phyloP scores from a whole-genome alignment of 257 asterid genomes.

The Petrea volubilis region DNA sequence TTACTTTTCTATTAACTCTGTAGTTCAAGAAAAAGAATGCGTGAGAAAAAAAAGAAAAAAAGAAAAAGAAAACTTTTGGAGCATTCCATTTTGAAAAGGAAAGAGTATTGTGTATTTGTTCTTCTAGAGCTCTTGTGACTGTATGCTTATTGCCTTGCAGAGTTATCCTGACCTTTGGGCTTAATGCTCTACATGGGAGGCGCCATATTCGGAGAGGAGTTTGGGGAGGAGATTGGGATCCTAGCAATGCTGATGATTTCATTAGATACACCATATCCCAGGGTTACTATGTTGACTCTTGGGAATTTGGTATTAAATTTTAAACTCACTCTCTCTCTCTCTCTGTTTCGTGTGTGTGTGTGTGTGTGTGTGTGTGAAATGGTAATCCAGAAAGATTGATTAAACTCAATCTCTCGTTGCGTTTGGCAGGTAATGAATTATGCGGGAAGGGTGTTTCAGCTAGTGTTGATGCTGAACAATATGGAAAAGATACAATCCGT shows the following conservation, averaged over 20 bases:
- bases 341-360: too few species aligned
- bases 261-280: constrained; percentile 68
- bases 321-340: constrained; percentile 1
- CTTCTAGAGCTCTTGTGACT: constrained; percentile 5
- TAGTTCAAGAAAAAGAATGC: too few species aligned
- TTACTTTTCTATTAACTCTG: too few species aligned
- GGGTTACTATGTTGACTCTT: constrained; percentile 71
- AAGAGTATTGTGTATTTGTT: neutral
- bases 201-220: constrained; percentile 39
- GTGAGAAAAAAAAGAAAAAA: too few species aligned
- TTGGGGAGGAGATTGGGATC: constrained; percentile 87
- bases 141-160: constrained; percentile 42
- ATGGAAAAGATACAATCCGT: constrained; percentile 64
- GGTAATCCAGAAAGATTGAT: constrained; percentile 6
- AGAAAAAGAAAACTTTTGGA: neutral
- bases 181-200: constrained; percentile 90
- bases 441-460: constrained; percentile 87
- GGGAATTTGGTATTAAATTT: constrained; percentile 81
- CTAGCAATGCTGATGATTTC: constrained; percentile 72
- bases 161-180: constrained; percentile 73
- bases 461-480: constrained; percentile 67
- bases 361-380: neutral
- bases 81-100: neutral
- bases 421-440: constrained; percentile 80
- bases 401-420: constrained; percentile 14